A percentile compares a stretch with the other conserved stretches of the same genome.
These are phyloP conservation scores for Actinidia chinensis DNA, from an alignment of 179 eudicot genomes.

Conservation along the genomic window DNA sequence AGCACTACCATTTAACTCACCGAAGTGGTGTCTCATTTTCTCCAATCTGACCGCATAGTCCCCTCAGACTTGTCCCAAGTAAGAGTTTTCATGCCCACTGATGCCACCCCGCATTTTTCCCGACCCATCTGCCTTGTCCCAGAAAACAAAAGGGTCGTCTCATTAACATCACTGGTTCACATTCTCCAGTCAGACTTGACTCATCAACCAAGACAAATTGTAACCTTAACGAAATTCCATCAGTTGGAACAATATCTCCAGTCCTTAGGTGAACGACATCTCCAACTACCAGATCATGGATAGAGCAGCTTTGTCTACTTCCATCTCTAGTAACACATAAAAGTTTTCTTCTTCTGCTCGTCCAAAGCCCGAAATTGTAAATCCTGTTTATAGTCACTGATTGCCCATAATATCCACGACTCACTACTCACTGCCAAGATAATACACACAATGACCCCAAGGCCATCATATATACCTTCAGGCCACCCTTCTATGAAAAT, in stretches of 20 bases:
- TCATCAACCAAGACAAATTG: slow-evolving; percentile 69
- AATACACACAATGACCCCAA: slow-evolving; percentile 67
- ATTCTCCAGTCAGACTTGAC: slow-evolving; percentile 87
- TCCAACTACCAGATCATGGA: slow-evolving; percentile 74
- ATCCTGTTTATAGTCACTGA: slow-evolving; percentile 77
- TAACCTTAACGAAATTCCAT: slow-evolving; percentile 68
- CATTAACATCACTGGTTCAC: slow-evolving; percentile 55
- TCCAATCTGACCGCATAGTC: slow-evolving; percentile 64
- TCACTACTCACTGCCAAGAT: no score
- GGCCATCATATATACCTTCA: slow-evolving; percentile 71
- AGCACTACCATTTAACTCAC: slow-evolving; percentile 86
- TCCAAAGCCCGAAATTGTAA: slow-evolving; percentile 77
- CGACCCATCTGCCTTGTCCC: slow-evolving; percentile 88
- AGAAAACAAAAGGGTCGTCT: slow-evolving; percentile 63
- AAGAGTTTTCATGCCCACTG: slow-evolving; percentile 93
- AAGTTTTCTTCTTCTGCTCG: slow-evolving; percentile 66
- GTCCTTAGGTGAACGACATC: slow-evolving; percentile 65
- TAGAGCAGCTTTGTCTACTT: slow-evolving; percentile 56
- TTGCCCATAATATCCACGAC: slow-evolving; percentile 67
- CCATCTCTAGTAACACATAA: slow-evolving; percentile 62
- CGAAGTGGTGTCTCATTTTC: slow-evolving; percentile 84
- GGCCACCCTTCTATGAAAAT: slow-evolving; percentile 88
- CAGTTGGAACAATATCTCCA: slow-evolving; percentile 89
- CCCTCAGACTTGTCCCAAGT: slow-evolving; percentile 86
- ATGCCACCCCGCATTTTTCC: slow-evolving; percentile 66